Base-by-base conservation (phyloP, 306 rosid genomes). In the Glycyrrhiza uralensis region DNA sequence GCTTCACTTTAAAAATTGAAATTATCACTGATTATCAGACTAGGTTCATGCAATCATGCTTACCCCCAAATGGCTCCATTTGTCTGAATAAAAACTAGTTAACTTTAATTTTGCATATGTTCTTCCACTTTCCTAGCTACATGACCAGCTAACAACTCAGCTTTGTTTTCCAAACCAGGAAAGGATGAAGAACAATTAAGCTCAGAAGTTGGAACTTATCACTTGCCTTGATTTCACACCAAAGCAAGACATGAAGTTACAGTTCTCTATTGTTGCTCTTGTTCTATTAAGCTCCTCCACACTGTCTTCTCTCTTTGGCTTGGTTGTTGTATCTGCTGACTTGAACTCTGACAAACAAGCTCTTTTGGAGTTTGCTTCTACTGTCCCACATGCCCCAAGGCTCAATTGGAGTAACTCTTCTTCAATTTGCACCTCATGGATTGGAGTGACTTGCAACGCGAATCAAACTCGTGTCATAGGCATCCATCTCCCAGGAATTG, bases 401-500 rank as follows among this genome's bases (percentile, higher is more conserved):
- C 96, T 91, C 56, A 88, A 85, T 85, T 91, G 97, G 97, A 78
- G 85, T 77, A 73, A 61, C 45, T 47, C 87, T 7, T 6, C 80
- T 52, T 70, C 85, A 80, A 76, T 91, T 70, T 91, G 97, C 61
- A 73, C 72, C 44, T 81, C 91, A 18, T 91, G 97, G 97, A 1
- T 80, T 74, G 97, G 97, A 18, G 86, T 91, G 63, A 80, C 83
- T 36, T 91, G 97, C 71, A 72, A 84, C 69, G 15, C 45, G 0
- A 69, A 84, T n/a, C 4, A 32, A 60, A 83, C 79, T 44, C 88
- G 87, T 44, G 92, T 91, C 49, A 26, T 49, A 59, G 88, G 84
- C 3, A 57, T 91, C 50, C 92, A 82, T 69, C 92, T 91, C 74
- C 97, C 97, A 2, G 95, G 85, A n/a, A 56, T 85, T 52, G 92